Evolutionary conservation across 139 green algal genomes (phyloP).

Genomic region (Coccomyxa sp.): DNA sequence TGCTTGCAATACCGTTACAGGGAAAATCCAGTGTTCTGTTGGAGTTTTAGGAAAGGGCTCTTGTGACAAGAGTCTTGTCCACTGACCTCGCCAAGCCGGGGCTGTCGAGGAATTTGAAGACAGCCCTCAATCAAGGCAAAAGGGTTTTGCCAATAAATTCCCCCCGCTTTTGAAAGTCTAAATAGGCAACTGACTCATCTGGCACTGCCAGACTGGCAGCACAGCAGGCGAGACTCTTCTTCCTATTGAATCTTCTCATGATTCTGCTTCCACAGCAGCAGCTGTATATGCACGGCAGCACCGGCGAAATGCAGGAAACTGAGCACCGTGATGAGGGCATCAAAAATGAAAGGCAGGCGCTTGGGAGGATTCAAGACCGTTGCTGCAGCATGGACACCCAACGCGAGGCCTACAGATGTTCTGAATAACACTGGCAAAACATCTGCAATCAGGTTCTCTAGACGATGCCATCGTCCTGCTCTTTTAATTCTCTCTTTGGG

Average conservation of each 20-base stretch:
- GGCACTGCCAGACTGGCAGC: not conserved
- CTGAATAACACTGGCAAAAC: not conserved
- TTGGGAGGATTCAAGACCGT: slow-evolving; percentile 13
- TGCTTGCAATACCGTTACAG: too few relatives aligned
- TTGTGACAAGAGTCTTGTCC: too few relatives aligned
- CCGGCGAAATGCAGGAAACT: slow-evolving; percentile 19
- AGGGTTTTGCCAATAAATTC: not conserved
- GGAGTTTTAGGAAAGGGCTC: too few relatives aligned
- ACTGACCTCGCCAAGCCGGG: too few relatives aligned
- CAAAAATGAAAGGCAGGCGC: slow-evolving; percentile 24
- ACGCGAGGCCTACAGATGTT: not conserved
- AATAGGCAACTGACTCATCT: not conserved
- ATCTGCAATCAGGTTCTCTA: not conserved
- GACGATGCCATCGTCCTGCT: not conserved
- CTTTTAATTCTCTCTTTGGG: not conserved
- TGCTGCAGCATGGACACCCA: not conserved
- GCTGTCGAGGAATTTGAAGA: too few relatives aligned
- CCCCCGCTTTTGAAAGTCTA: not conserved
- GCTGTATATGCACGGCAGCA: slow-evolving; percentile 7
- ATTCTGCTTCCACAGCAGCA: not conserved
- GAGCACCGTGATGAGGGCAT: slow-evolving; percentile 23
- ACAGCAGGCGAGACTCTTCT: not conserved
- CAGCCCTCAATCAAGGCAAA: too few relatives aligned
- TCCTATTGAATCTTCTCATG: not conserved
- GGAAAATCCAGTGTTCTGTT: too few relatives aligned